Base-by-base conservation (phyloP, 2,329 filamentous ascomycete species). In the Bimuria novae-zelandiae region DNA sequence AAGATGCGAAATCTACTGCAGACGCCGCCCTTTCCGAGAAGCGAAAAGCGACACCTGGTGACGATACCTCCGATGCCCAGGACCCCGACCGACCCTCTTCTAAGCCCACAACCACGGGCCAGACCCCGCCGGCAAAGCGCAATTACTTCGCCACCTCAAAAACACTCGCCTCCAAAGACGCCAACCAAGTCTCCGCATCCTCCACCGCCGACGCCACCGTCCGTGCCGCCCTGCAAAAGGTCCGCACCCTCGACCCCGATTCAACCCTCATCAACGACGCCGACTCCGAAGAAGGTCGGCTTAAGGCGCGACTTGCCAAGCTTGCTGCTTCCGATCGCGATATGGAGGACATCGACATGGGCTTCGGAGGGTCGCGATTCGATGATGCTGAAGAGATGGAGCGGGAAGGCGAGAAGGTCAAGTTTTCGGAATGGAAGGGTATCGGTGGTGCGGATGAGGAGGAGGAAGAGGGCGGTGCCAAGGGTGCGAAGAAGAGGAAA, bases 311-410 rank as follows among this genome's bases (percentile, higher is more conserved):
- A 6, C 77, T 76, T 11, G 88, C 84, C 60, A 89, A 97, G 78
- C 79, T 97, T 54, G 84, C 79, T 8, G 77, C 76, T n/a, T 75
- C 86, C 50, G 88, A 89, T 61, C 84, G 92, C 42, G 93, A 97
- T 70, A 85, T 92, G 42, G 87, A 93, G 52, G 93, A 99, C 75
- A 83, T 99, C 76, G 94, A 99, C 68, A 84, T 97, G 80, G 93
- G 92, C 55, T 97, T 99, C 68, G 94, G 94, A 29, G 90, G 87
- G 17, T 94, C 89, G 67, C 83, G 93, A 23, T 88, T 90, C 65
- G 92, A 90, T 49, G 94, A 97, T 66, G 92, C 92, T 44, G 92
- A 92, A 54, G 92, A 96, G 59, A 83, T 88, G 59, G 89, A 92
- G 35, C 70, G 77, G 76, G 69, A 80, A 10, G 75, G 73, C 0